Evolutionary conservation across 1,139 yeast genomes (phyloP).

Genomic region (Blastobotrys buckinghamii): DNA sequence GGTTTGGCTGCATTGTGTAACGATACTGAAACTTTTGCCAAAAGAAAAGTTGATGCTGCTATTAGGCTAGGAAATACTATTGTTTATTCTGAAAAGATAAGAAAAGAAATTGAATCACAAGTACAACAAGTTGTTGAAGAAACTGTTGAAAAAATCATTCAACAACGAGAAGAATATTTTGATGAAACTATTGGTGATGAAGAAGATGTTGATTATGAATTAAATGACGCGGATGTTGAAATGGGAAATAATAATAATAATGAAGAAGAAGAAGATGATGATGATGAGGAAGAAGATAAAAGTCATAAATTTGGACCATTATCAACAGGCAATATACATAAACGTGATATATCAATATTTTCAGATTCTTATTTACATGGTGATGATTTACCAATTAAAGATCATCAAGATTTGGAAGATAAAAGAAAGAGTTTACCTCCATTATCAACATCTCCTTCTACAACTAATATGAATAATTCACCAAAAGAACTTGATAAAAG

Average conservation of each 20-base stretch:
- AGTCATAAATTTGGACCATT: neutral
- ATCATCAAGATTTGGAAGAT: neutral
- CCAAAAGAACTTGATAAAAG: neutral
- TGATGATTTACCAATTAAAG: slow-evolving; percentile 4
- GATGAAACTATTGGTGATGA: slow-evolving; percentile 24
- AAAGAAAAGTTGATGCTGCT: slow-evolving; percentile 68
- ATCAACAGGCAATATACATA: neutral
- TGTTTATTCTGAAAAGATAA: slow-evolving; percentile 72
- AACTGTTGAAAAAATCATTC: slow-evolving; percentile 46
- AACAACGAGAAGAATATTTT: slow-evolving; percentile 18
- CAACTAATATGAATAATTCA: neutral
- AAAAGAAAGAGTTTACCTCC: neutral
- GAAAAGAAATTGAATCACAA: slow-evolving; percentile 70
- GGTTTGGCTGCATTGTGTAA: slow-evolving; percentile 57
- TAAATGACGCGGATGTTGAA: slow-evolving; percentile 3
- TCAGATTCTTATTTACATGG: slow-evolving; percentile 7
- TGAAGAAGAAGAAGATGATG: neutral
- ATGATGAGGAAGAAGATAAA: neutral
- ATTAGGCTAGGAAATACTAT: slow-evolving; percentile 70
- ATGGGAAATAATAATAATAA: neutral
- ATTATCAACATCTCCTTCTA: neutral
- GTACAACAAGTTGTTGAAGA: slow-evolving; percentile 62
- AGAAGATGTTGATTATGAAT: slow-evolving; percentile 13
- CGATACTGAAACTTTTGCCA: slow-evolving; percentile 61
- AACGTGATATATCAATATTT: slow-evolving; percentile 3